These are phyloP conservation scores for Venturia oleaginea DNA, from an alignment of 2,329 filamentous ascomycete species.

Conservation along the genomic window DNA sequence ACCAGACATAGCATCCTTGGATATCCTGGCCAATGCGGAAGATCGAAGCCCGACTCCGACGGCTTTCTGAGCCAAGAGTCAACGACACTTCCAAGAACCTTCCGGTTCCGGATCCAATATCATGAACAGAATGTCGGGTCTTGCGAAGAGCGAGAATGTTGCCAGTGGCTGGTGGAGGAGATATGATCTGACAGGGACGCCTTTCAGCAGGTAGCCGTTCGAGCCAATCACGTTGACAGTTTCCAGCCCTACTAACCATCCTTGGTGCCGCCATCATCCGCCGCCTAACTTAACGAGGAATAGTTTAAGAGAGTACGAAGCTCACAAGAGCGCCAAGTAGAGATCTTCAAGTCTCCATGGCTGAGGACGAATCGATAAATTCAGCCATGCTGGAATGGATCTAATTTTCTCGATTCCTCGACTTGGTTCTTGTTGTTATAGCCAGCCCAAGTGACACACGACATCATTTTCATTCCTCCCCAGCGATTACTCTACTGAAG, in stretches of 20 bases:
- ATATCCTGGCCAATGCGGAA: background rate
- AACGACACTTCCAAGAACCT: background rate
- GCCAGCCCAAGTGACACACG: background rate
- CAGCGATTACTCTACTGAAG: background rate
- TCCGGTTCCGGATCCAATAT: background rate
- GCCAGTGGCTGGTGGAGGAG: background rate
- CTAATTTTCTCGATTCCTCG: background rate
- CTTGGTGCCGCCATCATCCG: background rate
- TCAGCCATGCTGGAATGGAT: background rate
- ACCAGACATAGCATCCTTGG: background rate
- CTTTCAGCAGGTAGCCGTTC: background rate
- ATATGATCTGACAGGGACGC: background rate
- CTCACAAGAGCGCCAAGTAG: background rate
- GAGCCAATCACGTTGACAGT: background rate
- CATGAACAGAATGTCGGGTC: background rate
- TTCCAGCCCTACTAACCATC: background rate
- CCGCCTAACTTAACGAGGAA: background rate
- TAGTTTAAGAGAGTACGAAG: background rate
- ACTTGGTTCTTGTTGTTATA: background rate
- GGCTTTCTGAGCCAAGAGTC: background rate
- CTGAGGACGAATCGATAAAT: background rate
- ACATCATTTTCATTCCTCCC: background rate
- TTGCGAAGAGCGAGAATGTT: background rate
- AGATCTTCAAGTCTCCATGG: background rate
- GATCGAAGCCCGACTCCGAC: background rate